Percentiles rank a stretch among this genome's conserved stretches.
These are phyloP conservation scores for Gossypium anomalum DNA, from an alignment of 345 rosid genomes.

Conservation along the genomic window DNA sequence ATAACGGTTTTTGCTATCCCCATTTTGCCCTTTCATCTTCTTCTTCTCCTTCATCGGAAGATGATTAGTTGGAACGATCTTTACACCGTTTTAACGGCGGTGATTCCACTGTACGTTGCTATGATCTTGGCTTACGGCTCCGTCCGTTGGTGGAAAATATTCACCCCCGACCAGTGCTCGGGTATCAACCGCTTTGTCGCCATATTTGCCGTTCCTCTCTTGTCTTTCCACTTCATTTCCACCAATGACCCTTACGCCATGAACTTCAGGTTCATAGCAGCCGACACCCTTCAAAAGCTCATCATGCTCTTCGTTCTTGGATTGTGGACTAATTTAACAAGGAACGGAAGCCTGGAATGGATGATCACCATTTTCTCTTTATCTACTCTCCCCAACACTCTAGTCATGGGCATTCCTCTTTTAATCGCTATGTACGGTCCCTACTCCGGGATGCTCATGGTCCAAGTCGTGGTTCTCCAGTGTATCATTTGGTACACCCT, in stretches of 20 bases:
- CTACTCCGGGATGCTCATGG: conserved; percentile 75
- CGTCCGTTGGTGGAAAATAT: conserved; percentile 96
- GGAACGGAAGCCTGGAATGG: conserved; percentile 80
- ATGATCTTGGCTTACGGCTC: conserved; percentile 94
- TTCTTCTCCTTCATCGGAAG: conserved; percentile 3
- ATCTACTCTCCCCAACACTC: conserved; percentile 87
- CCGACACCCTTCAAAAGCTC: conserved; percentile 82
- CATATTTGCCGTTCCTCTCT: conserved; percentile 84
- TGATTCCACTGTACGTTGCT: conserved; percentile 88
- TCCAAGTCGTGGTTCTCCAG: conserved; percentile 89
- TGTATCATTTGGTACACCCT: conserved; percentile 97
- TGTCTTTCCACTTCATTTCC: conserved; percentile 96
- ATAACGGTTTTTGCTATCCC: conserved; percentile 36
- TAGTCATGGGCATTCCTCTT: conserved; percentile 93
- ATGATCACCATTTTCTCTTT: conserved; percentile 87
- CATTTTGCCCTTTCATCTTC: conserved; percentile 18
- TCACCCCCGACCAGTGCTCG: conserved; percentile 91
- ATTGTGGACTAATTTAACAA: conserved; percentile 57
- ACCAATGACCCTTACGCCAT: conserved; percentile 69
- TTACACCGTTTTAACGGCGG: conserved; percentile 84
- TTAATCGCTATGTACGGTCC: conserved; percentile 85
- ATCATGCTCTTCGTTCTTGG: conserved; percentile 58
- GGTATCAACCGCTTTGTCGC: conserved; percentile 97
- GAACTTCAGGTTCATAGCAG: conserved; percentile 87
- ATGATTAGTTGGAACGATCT: conserved; percentile 79